Base-by-base conservation (phyloP, 2,329 filamentous ascomycete species). In the Nothomitra cinnamomea region DNA sequence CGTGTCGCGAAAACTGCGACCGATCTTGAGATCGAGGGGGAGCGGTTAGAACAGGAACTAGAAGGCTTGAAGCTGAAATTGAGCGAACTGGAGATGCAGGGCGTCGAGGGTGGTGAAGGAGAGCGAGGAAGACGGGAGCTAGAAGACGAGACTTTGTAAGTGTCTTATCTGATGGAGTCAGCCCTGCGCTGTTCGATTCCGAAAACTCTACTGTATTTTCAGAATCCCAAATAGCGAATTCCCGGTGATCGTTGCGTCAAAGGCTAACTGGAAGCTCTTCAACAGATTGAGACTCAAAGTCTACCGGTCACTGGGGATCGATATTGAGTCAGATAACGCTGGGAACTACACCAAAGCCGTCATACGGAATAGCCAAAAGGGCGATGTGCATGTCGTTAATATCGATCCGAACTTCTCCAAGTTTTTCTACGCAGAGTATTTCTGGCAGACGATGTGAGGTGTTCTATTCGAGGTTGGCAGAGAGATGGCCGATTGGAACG, bases 381-480 rank as follows among this genome's bases (percentile, higher is more conserved):
- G 88, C 7, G 89, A 96, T 65, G 87, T 96, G 52, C 87, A 95
- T 65, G 86, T 96, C 51, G 83, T 98, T 56, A 94, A 94, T 63
- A 82, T 98, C 66, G 89, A 96, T 62, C 82, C 85, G 61, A 94
- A 92, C 70, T 89, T 95, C 66, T 90, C 86, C 55, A 77, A 82
- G 57, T 90, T 85, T 66, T 95, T 94, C 64, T 95, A 95, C 63
- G 87, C 89, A 21, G 94, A 95, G 62, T 94, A 94, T 66, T 94
- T 96, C 64, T 98, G 92, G 92, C 77, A 87, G 62, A 90, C 82
- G 28, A 73, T 95, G 66, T 94, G 72, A 66, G 25, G 21, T 48
- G n/a, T n/a, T n/a, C n/a, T n/a, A n/a, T n/a, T n/a, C n/a, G n/a
- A n/a, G n/a, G n/a, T n/a, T n/a, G n/a, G n/a, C n/a, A n/a, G n/a